Conservation (phyloP, 768 basidiomycete species). For the Pisolithus albus region DNA sequence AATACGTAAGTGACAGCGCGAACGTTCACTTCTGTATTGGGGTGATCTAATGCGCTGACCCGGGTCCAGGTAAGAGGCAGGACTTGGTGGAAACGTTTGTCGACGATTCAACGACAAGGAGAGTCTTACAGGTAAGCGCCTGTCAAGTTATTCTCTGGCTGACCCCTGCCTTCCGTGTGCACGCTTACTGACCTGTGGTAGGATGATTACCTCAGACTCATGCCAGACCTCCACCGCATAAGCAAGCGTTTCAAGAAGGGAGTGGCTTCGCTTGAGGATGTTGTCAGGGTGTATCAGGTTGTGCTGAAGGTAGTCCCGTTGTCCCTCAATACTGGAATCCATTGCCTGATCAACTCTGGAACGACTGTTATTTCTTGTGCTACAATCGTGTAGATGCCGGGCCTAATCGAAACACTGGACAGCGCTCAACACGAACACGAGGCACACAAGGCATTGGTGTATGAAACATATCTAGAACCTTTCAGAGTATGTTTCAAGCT, state of each 20-base stretch:
- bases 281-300: conserved; percentile 93
- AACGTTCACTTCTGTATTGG: background rate
- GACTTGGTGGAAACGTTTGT: conserved; percentile 82
- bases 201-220: conserved; percentile 82
- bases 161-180: background rate
- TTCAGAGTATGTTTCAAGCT: conserved; percentile 43
- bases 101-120: conserved; percentile 66
- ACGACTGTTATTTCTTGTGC: too few relatives aligned
- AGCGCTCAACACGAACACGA: conserved; percentile 38
- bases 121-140: conserved; percentile 58
- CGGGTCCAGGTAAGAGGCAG: conserved; percentile 66
- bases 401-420: conserved; percentile 61
- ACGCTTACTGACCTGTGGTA: conserved; percentile 23
- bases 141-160: background rate
- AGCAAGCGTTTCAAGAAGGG: conserved; percentile 87
- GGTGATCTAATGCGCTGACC: background rate
- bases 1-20: conserved; percentile 54
- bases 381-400: conserved; percentile 52
- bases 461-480: conserved; percentile 57
- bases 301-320: conserved; percentile 56
- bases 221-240: conserved; percentile 92
- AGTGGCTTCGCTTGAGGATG: conserved; percentile 83
- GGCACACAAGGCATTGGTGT: conserved; percentile 49
- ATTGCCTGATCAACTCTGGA: too few relatives aligned
- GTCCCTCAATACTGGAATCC: background rate